Conservation (phyloP, 2,329 filamentous ascomycete species). For the Colletotrichum acutatum region DNA sequence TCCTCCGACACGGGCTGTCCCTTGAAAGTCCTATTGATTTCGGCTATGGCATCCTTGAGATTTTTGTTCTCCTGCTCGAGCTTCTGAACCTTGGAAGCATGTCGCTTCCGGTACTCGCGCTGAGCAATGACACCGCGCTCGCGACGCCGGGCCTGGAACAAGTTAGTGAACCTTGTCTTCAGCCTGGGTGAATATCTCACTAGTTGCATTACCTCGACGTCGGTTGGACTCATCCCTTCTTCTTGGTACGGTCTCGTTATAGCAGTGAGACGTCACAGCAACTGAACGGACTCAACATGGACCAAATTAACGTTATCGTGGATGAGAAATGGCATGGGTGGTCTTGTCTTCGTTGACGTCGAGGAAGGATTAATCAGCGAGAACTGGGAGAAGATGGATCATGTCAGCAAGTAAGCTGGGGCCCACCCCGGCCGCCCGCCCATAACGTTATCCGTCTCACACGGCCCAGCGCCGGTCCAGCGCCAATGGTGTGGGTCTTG, state of each 20-base stretch:
- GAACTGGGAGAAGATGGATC: too few relatives aligned
- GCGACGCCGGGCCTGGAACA: conserved; percentile 9
- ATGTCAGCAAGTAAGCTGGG: background rate
- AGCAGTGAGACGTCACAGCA: background rate
- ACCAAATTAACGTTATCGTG: background rate
- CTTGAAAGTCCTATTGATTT: conserved; percentile 7
- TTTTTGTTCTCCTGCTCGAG: conserved; percentile 37
- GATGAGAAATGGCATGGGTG: background rate
- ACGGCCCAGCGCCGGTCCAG: background rate
- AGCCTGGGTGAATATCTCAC: background rate
- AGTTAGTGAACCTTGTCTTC: background rate
- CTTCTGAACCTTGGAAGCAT: conserved; percentile 36
- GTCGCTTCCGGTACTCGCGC: conserved; percentile 39
- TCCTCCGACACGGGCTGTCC: background rate
- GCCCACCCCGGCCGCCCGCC: background rate
- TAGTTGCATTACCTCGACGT: background rate
- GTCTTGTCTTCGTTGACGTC: background rate
- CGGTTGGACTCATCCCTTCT: conserved; percentile 1
- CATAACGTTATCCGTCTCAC: conserved; percentile 4
- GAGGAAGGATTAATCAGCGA: background rate
- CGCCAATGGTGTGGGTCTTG: background rate
- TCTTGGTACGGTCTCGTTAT: background rate
- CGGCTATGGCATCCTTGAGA: conserved; percentile 26
- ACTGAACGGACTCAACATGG: background rate
- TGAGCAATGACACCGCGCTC: conserved; percentile 39